Base-by-base conservation (phyloP, 1,139 yeast species). In the Yamadazyma spencermartinsiae region DNA sequence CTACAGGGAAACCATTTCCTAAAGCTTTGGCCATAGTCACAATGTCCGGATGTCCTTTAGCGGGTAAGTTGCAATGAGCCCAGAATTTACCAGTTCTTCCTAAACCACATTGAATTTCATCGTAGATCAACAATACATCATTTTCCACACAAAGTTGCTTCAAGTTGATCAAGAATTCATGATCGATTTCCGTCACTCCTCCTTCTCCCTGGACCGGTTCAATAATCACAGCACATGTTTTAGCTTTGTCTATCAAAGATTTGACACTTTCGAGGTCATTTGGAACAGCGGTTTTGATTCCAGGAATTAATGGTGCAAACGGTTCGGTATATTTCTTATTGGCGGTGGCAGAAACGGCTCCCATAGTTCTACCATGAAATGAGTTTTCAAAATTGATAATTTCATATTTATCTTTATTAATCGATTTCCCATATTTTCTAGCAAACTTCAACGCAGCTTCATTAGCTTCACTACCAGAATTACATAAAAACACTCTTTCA, bases 151-250 rank as follows among this genome's bases (percentile, higher is more conserved):
- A 89, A 40, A 86, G 65, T 49, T 78, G 61, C 49, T 86, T 80
- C 58, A 92, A 68, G 37, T 79, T 80, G 3, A 69, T 56, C 48
- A 92, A 69, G 54, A 88, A 89, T 31, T 79, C 86, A 0, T 64
- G 55, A 21, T 77, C 73, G 39, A 87, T 76, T 15, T 81, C 79
- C 52, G 82, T 80, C 16, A 92, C 82, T 44, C 98, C 98, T 40
- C 98, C 98, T 68, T 92, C 98, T 50, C 98, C 98, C 68, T 92
- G 98, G 43, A 92, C 82, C 15, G 98, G 98, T 65, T 92, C 98
- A 29, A 92, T 81, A 40, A 92, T 90, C 28, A 92, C 94, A 38
- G 90, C 98, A 55, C 96, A 88, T 0, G 96, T 83, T 52, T 83
- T 79, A 8, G 83, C 85, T 43, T 61, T 62, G 44, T 74, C 74